These are phyloP conservation scores for Fomitopsis schrenkii DNA, from an alignment of 1,284 basidiomycete genomes.

Conservation along the genomic window DNA sequence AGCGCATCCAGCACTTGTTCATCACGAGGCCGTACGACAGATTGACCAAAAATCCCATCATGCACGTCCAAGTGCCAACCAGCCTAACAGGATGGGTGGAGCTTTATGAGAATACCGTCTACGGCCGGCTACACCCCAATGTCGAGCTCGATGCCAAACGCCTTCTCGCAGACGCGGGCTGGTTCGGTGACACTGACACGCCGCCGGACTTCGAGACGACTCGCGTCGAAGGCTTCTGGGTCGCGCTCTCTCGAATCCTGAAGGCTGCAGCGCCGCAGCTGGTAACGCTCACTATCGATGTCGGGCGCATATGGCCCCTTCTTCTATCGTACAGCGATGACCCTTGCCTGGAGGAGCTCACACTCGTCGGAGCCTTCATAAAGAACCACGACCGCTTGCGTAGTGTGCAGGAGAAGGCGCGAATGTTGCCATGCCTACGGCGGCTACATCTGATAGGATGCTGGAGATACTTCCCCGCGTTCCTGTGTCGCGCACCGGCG, in stretches of 20 bases:
- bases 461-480: neutral
- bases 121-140: neutral
- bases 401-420: neutral
- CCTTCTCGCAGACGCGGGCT: neutral
- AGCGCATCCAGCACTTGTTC: neutral
- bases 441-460: conserved; percentile 2
- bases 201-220: neutral
- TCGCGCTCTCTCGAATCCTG: neutral
- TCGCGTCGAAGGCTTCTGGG: neutral
- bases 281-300: neutral
- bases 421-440: neutral
- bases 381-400: neutral
- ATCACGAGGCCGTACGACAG: neutral
- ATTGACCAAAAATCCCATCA: neutral
- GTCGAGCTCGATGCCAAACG: neutral
- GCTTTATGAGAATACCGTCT: neutral
- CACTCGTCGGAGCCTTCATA: neutral
- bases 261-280: neutral
- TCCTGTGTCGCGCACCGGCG: neutral
- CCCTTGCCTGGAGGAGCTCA: conserved; percentile 2
- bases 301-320: neutral
- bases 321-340: neutral
- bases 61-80: neutral
- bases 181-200: neutral
- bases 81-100: neutral